phyloP scores from a whole-genome alignment of 1,284 basidiomycete species.

The Puccinia horiana region DNA sequence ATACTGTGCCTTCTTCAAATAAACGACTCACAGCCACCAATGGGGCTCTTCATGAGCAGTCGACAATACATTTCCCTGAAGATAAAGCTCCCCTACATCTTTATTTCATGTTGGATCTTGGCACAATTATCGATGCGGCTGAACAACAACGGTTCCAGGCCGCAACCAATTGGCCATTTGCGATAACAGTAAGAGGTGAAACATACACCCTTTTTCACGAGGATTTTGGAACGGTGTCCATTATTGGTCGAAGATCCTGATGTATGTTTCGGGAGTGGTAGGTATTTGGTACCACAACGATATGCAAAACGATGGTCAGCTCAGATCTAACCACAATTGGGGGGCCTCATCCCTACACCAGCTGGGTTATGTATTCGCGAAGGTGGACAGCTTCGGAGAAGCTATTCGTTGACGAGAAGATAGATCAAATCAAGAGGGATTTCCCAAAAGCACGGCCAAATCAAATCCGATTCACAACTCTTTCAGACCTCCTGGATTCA shows the following conservation, averaged over 20 bases:
- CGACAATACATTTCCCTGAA: background rate
- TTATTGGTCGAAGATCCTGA: background rate
- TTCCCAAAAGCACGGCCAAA: background rate
- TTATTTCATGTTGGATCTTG: background rate
- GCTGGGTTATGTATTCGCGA: constrained; percentile 27
- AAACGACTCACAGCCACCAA: no score
- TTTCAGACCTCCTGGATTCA: background rate
- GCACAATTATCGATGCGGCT: background rate
- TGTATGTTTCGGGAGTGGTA: background rate
- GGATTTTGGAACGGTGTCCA: background rate
- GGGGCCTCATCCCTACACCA: background rate
- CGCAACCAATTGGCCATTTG: background rate
- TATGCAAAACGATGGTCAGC: constrained; percentile 1
- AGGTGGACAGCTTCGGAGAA: background rate
- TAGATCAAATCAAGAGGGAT: background rate
- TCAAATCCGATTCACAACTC: background rate
- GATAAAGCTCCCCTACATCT: background rate
- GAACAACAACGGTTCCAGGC: background rate
- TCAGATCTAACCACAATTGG: background rate
- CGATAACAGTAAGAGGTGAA: background rate
- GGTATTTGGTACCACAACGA: constrained; percentile 13
- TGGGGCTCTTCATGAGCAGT: background rate
- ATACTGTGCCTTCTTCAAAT: no score
- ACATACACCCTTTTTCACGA: background rate
- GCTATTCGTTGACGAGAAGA: background rate